A percentile compares a stretch with the other conserved stretches of the same genome.
Evolutionary conservation across 768 basidiomycete species (phyloP).

Genomic region (Mycena rosella): DNA sequence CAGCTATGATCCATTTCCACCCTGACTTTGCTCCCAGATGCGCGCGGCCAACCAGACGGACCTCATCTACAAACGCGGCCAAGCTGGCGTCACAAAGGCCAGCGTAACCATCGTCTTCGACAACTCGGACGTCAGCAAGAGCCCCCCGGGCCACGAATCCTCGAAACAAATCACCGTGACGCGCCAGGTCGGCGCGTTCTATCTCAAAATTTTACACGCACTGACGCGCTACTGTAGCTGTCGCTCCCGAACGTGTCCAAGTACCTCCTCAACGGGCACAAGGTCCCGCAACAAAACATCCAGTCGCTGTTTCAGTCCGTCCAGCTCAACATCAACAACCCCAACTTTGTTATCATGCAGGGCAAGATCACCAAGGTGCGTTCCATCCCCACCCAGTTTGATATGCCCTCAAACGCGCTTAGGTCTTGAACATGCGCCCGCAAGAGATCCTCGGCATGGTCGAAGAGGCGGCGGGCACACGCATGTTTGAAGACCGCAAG

Average conservation of each 20-base stretch:
- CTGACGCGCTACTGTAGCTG: constrained; percentile 64
- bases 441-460: constrained; percentile 99
- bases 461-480: constrained; percentile 97
- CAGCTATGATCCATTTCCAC: constrained; percentile 7
- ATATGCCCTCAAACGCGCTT: neutral
- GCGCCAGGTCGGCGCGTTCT: constrained; percentile 76
- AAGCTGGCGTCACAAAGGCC: constrained; percentile 96
- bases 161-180: constrained; percentile 95
- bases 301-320: constrained; percentile 97
- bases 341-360: constrained; percentile 99
- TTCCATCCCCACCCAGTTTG: neutral
- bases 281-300: constrained; percentile 84
- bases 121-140: constrained; percentile 89
- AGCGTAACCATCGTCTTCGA: constrained; percentile 99
- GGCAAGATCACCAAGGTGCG: constrained; percentile 96
- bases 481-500: constrained; percentile 99
- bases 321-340: constrained; percentile 99
- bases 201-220: neutral
- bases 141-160: constrained; percentile 85
- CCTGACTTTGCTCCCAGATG: constrained; percentile 66
- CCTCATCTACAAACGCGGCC: constrained; percentile 98
- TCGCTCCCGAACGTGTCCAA: constrained; percentile 94
- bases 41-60: constrained; percentile 96
- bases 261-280: constrained; percentile 97
- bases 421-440: constrained; percentile 98